Evolutionary conservation across 176 grass and related monocot genomes (phyloP), one percentile per base, ranked within the genome.

Genomic region (Oryza coarctata): DNA sequence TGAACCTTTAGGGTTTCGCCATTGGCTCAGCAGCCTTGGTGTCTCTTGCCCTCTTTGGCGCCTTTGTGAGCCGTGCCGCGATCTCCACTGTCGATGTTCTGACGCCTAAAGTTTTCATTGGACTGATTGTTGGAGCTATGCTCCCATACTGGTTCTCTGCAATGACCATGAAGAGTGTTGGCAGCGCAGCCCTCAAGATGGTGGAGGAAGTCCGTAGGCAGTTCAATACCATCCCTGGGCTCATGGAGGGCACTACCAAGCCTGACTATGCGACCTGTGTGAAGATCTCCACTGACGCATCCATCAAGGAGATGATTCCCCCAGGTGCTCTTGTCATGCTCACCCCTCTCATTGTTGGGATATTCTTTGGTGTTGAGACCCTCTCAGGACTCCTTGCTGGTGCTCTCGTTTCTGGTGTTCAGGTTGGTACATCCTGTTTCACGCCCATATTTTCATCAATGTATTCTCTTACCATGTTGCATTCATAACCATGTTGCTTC

Each of bases 101-200:
- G 50, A 88, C 94, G 6, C 94, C 94, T 22, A 93, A 97, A 47
- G 94, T 97, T 23, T 94, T 97, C 84, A 97, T 97, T 86, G 94
- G 94, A 3, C 69, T 97, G 70, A 74, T 97, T 60, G 94, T 97
- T 78, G 94, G 94, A 3, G 94, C 94, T 12, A 96, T 96, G 94
- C 94, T 97, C 23, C 94, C 94, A 1, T 97, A 97, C 77, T 97
- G 94, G 94, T 97, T 97, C 85, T 97, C 94, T 9, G 94, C 94
- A 2, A 97, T 97, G 94, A 97, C 94, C 32, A 97, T 97, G 94
- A 97, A 97, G 85, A 97, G 94, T 75, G 91, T 97, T 50, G 94
- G 94, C 14, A 94, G 91, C 22, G 94, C 94, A 63, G 94, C 94
- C 0, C 92, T 97, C 63, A 88, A 97, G 75, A 97, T 97, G 94